phyloP scores from a whole-genome alignment of 768 basidiomycete species.

The Pulveroboletus frians region DNA sequence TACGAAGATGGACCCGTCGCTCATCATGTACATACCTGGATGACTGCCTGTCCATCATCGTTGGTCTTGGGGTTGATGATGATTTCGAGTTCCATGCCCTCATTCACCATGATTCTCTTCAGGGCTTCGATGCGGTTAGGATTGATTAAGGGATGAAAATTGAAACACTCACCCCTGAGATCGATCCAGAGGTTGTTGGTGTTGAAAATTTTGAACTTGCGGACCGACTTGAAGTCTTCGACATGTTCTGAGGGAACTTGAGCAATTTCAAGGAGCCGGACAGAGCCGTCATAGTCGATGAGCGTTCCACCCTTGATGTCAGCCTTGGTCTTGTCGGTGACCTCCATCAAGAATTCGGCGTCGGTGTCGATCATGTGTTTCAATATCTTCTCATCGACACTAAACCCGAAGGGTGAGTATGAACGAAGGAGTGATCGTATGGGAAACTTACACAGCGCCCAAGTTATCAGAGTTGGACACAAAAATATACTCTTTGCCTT shows the following conservation, averaged over 20 bases:
- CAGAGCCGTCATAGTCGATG: constrained; percentile 62
- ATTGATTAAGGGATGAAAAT: not conserved
- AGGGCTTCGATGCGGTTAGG: constrained; percentile 40
- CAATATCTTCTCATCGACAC: constrained; percentile 64
- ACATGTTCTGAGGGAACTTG: constrained; percentile 70
- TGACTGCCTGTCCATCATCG: constrained; percentile 64
- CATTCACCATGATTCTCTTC: constrained; percentile 68
- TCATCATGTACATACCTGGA: constrained; percentile 42
- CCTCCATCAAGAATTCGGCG: constrained; percentile 70
- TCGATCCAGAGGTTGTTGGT: constrained; percentile 64
- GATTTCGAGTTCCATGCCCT: constrained; percentile 70
- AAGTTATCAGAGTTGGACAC: constrained; percentile 76
- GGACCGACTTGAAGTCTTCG: constrained; percentile 68
- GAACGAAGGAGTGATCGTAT: not conserved
- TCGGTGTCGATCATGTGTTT: constrained; percentile 60
- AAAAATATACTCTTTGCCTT: constrained; percentile 75
- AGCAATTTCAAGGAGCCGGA: constrained; percentile 71
- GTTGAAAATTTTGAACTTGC: constrained; percentile 82
- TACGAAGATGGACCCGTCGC: not conserved
- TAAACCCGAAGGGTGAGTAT: constrained; percentile 15
- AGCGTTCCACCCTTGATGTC: constrained; percentile 72
- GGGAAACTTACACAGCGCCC: constrained; percentile 50
- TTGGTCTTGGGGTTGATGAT: constrained; percentile 71
- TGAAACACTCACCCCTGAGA: constrained; percentile 35
- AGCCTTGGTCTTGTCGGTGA: constrained; percentile 81